phyloP scores from a whole-genome alignment of 164 flowering plant genomes.

The Annona squamosa region DNA sequence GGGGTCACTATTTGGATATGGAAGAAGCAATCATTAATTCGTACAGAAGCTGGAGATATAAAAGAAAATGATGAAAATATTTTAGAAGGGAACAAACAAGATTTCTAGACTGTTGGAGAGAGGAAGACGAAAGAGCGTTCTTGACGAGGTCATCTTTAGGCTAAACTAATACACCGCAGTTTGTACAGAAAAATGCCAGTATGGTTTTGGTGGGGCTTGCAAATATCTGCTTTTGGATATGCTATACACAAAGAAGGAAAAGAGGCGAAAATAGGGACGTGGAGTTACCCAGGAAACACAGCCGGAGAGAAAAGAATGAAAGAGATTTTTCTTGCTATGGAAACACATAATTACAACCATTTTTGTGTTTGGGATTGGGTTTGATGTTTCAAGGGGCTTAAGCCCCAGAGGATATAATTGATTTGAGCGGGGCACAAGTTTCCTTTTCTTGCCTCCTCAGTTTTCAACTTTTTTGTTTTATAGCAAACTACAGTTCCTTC shows the following conservation, averaged over 20 bases:
- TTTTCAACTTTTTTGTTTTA: too few relatives aligned
- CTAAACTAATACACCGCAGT: neutral
- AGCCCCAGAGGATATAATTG: neutral
- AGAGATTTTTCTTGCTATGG: neutral
- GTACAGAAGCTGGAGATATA: too few relatives aligned
- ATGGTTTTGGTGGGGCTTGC: neutral
- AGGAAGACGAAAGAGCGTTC: neutral
- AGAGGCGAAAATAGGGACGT: neutral
- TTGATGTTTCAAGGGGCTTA: neutral
- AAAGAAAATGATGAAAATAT: neutral
- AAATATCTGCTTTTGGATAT: neutral
- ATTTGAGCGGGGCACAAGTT: neutral
- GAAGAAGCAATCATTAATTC: neutral
- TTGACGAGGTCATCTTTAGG: neutral
- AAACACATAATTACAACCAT: neutral
- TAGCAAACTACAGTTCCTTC: neutral
- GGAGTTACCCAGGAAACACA: neutral
- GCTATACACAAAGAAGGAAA: neutral
- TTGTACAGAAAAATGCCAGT: neutral
- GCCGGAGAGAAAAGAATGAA: too few relatives aligned
- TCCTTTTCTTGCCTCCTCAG: neutral
- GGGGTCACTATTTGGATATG: neutral
- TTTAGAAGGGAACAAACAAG: neutral
- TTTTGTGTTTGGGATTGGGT: neutral
- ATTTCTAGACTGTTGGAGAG: neutral